Evolutionary conservation across 169 alveolate species (phyloP).

Genomic region (Eimeria necatrix): DNA sequence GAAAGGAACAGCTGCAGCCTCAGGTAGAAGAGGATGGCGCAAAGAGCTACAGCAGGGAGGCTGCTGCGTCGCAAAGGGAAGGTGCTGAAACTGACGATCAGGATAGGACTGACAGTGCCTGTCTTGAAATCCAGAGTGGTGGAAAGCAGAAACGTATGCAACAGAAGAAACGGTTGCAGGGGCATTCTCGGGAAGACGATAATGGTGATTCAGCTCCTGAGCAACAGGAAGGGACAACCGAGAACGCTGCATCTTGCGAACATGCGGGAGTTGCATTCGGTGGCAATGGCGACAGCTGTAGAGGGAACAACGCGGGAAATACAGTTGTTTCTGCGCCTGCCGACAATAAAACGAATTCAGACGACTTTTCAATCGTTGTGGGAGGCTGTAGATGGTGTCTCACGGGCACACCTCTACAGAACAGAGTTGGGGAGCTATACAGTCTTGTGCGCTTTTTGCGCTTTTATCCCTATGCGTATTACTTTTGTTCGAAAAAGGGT

Average conservation of each 20-base stretch:
- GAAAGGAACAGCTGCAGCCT: neutral
- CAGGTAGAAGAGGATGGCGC: constrained; percentile 18
- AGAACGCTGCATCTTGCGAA: constrained; percentile 35
- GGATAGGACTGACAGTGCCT: neutral
- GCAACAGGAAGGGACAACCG: constrained; percentile 41
- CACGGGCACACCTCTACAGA: constrained; percentile 99
- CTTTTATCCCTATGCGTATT: constrained; percentile 95
- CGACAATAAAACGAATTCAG: constrained; percentile 33
- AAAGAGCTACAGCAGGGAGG: neutral
- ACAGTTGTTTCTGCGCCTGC: neutral
- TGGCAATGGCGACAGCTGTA: neutral
- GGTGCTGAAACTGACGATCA: neutral
- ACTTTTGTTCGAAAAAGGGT: constrained; percentile 92
- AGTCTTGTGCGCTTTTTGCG: constrained; percentile 95
- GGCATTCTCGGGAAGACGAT: neutral
- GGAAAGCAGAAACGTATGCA: neutral
- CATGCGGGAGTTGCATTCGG: neutral
- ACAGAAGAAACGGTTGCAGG: constrained; percentile 20
- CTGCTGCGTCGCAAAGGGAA: neutral
- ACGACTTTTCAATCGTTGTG: neutral
- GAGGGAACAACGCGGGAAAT: neutral
- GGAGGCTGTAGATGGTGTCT: constrained; percentile 95
- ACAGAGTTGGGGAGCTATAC: constrained; percentile 97
- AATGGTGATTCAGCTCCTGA: constrained; percentile 3
- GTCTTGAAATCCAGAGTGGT: neutral